Evolutionary conservation across 495 filamentous ascomycete species (phyloP).

Genomic region (Achaetomiella virescens): DNA sequence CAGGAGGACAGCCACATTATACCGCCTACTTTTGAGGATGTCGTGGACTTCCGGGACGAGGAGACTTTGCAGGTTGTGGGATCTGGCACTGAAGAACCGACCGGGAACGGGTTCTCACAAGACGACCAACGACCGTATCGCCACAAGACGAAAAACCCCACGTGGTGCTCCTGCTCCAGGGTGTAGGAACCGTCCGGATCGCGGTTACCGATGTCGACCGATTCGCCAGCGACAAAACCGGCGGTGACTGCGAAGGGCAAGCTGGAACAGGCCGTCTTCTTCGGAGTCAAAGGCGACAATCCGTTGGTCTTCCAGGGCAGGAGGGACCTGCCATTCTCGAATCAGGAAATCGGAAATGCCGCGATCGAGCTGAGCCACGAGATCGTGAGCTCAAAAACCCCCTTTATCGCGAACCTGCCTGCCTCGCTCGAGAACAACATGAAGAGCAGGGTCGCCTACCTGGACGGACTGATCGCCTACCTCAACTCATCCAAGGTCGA

Average conservation of each 20-base stretch:
- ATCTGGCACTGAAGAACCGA: slow-evolving; percentile 53
- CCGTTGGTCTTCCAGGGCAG: slow-evolving; percentile 69
- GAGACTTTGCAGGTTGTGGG: slow-evolving; percentile 54
- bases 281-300: slow-evolving; percentile 70
- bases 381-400: slow-evolving; percentile 67
- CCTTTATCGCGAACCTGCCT: slow-evolving; percentile 61
- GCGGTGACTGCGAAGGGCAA: slow-evolving; percentile 74
- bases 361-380: slow-evolving; percentile 74
- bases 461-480: slow-evolving; percentile 64
- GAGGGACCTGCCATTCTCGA: slow-evolving; percentile 54
- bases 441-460: slow-evolving; percentile 56
- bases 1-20: slow-evolving; percentile 54
- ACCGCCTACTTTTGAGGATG: slow-evolving; percentile 69
- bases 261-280: slow-evolving; percentile 92
- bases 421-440: slow-evolving; percentile 78
- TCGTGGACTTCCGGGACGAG: slow-evolving; percentile 70
- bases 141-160: slow-evolving; percentile 52
- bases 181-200: slow-evolving; percentile 74
- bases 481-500: slow-evolving; percentile 49
- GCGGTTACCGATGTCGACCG: slow-evolving; percentile 49
- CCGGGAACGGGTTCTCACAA: slow-evolving; percentile 27
- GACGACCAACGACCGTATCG: slow-evolving; percentile 43
- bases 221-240: slow-evolving; percentile 42
- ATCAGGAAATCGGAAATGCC: slow-evolving; percentile 67
- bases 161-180: slow-evolving; percentile 69